A percentile compares a stretch with the other conserved stretches of the same genome.
Evolutionary conservation across 2,329 filamentous ascomycete species (phyloP).

Genomic region (Pseudofabraea citricarpa): DNA sequence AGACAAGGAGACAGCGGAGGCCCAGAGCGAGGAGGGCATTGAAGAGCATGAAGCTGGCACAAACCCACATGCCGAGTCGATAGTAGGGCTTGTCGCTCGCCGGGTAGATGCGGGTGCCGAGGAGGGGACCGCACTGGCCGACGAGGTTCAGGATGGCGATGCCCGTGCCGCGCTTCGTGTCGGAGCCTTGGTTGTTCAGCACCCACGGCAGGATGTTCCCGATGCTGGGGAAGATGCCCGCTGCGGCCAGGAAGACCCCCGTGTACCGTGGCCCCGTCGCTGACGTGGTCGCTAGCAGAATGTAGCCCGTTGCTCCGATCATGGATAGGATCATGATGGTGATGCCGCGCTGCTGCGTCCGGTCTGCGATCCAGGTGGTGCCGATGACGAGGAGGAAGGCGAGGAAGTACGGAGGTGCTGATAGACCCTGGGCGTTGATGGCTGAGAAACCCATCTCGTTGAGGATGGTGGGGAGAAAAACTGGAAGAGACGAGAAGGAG

Average conservation of each 20-base stretch:
- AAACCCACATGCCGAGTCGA: constrained; percentile 53
- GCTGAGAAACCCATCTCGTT: constrained; percentile 62
- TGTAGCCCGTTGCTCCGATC: constrained; percentile 57
- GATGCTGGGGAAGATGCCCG: constrained; percentile 62
- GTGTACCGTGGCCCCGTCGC: constrained; percentile 39
- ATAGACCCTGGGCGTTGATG: constrained; percentile 66
- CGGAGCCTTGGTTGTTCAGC: constrained; percentile 64
- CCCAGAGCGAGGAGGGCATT: constrained; percentile 49
- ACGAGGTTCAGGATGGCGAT: constrained; percentile 65
- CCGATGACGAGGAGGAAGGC: constrained; percentile 58
- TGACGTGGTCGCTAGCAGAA: constrained; percentile 54
- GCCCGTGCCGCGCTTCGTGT: constrained; percentile 60
- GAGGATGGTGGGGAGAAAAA: constrained; percentile 61
- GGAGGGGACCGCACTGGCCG: constrained; percentile 58
- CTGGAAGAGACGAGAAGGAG: constrained; percentile 59
- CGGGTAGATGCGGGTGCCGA: constrained; percentile 62
- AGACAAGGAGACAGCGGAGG: constrained; percentile 48
- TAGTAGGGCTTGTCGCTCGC: constrained; percentile 39
- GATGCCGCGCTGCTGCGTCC: constrained; percentile 56
- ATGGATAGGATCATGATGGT: constrained; percentile 52
- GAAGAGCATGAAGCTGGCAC: constrained; percentile 57
- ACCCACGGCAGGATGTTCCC: constrained; percentile 69
- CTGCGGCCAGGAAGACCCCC: constrained; percentile 47
- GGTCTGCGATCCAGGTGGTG: constrained; percentile 62
- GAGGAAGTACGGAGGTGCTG: constrained; percentile 66